These are phyloP conservation scores for Russula earlei DNA, from an alignment of 768 basidiomycete genomes.

Conservation along the genomic window DNA sequence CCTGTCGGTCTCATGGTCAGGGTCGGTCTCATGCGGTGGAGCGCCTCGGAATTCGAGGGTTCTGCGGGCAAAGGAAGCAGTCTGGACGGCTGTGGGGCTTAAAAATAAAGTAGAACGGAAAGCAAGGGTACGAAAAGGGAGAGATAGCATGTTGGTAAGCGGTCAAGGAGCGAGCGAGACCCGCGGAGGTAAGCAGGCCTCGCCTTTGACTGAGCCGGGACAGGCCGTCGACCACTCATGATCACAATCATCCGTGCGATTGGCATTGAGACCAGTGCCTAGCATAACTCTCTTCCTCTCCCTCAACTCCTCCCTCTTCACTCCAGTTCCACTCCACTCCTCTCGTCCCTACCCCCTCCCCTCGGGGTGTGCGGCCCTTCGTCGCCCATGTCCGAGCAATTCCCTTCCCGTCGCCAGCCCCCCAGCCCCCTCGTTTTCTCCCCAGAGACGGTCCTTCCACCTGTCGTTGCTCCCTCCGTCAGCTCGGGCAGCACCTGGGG, in stretches of 20 bases:
- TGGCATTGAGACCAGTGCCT: no score
- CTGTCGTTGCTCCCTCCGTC: conserved; percentile 23
- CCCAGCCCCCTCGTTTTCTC: conserved; percentile 79
- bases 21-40: neutral
- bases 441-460: conserved; percentile 44
- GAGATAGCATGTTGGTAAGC: neutral
- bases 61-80: neutral
- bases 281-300: conserved; percentile 6
- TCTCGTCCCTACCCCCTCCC: neutral
- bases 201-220: no score
- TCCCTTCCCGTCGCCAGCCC: conserved; percentile 33
- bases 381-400: conserved; percentile 28
- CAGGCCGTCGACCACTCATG: no score
- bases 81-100: neutral
- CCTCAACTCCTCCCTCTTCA: conserved; percentile 14
- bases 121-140: neutral
- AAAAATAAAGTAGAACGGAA: neutral
- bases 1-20: neutral
- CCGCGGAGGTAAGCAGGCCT: conserved; percentile 8
- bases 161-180: neutral
- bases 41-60: neutral
- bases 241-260: no score
- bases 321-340: conserved; percentile 14
- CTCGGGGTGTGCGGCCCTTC: conserved; percentile 13
- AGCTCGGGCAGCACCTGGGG: conserved; percentile 30